phyloP scores from a whole-genome alignment of 768 basidiomycete genomes.

The Boletus huronensis region DNA sequence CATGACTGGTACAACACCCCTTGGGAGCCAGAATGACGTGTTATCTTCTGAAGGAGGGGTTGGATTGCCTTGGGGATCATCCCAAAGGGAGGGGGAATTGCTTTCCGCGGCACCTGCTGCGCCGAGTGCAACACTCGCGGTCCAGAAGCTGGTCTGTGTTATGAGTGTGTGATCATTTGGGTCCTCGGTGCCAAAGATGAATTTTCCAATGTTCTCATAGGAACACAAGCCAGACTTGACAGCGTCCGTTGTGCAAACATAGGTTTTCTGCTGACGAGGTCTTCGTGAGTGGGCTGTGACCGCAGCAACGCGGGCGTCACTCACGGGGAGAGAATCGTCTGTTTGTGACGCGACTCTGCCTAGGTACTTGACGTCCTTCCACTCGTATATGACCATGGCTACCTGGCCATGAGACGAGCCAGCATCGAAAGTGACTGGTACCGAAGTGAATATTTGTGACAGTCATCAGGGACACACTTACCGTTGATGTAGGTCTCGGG shows the following conservation, averaged over 20 bases:
- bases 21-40: conserved; percentile 48
- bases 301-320: conserved; percentile 25
- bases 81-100: conserved; percentile 45
- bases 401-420: conserved; percentile 76
- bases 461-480: conserved; percentile 31
- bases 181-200: conserved; percentile 63
- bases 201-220: conserved; percentile 71
- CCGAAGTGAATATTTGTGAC: conserved; percentile 16
- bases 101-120: conserved; percentile 19
- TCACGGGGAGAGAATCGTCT: conserved; percentile 63
- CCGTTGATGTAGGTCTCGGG: conserved; percentile 79
- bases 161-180: conserved; percentile 59
- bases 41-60: conserved; percentile 46
- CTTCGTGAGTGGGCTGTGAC: conserved; percentile 15
- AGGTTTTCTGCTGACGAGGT: conserved; percentile 70
- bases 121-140: conserved; percentile 67
- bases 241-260: conserved; percentile 86
- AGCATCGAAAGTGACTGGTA: conserved; percentile 69
- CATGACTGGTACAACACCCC: conserved; percentile 10
- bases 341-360: conserved; percentile 61
- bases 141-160: conserved; percentile 84
- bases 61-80: conserved; percentile 59
- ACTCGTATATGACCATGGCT: conserved; percentile 95
- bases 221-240: conserved; percentile 70
- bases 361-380: conserved; percentile 81